phyloP scores from a whole-genome alignment of 2,329 filamentous ascomycete genomes.

The Neofusicoccum ribis region DNA sequence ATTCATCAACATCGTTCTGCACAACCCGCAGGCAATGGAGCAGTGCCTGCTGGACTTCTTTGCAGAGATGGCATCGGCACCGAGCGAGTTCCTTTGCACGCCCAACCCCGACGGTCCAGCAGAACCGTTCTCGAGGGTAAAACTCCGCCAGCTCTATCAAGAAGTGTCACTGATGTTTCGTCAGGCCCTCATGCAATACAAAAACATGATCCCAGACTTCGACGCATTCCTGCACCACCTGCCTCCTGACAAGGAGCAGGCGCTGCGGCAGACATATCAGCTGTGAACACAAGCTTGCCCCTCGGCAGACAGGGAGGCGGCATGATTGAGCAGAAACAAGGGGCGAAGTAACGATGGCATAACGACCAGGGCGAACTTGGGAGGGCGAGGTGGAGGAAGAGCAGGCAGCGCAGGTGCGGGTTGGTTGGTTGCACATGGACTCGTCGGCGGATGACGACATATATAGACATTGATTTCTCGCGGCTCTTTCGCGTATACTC shows the following conservation, averaged over 20 bases:
- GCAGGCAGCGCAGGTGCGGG: background rate
- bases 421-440: background rate
- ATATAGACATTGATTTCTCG: constrained; percentile 17
- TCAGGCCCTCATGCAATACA: constrained; percentile 56
- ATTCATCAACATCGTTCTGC: constrained; percentile 79
- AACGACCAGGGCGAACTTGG: background rate
- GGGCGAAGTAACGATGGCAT: background rate
- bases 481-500: constrained; percentile 13
- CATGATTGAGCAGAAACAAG: background rate
- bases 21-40: constrained; percentile 92
- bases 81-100: constrained; percentile 55
- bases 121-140: constrained; percentile 74
- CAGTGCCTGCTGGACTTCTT: constrained; percentile 81
- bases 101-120: constrained; percentile 62
- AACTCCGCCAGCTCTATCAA: constrained; percentile 29
- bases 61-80: constrained; percentile 73
- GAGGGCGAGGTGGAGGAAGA: background rate
- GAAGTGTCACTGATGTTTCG: background rate
- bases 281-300: constrained; percentile 25
- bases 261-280: constrained; percentile 45
- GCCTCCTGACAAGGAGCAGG: constrained; percentile 44
- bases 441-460: constrained; percentile 8
- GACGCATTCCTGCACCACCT: constrained; percentile 52
- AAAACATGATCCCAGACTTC: constrained; percentile 56
- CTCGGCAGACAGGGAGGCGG: background rate